Base-by-base conservation (phyloP, 768 basidiomycete species). In the Tylopilus cervinicoccineus region DNA sequence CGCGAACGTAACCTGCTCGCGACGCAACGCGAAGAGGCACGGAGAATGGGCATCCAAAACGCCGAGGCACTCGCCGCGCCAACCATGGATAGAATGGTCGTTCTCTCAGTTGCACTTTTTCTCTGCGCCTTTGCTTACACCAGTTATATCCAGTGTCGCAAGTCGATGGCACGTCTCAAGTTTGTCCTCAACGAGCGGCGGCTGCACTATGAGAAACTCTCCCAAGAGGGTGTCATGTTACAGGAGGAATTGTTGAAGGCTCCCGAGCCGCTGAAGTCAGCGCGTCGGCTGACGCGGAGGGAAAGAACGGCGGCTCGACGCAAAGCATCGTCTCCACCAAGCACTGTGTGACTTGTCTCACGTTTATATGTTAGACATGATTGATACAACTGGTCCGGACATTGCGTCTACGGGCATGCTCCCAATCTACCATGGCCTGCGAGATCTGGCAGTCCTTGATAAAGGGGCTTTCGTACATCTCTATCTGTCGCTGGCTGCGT, bases 121-220 rank as follows among this genome's bases (percentile, higher is more conserved):
- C n/a, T n/a, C n/a, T n/a, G n/a, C 10, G 38, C 26, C 6, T 38
- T 32, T 8, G 29, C 33, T 56, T 24, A 60, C 38, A 44, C 39
- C 5, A 4, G 45, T 45, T 26, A n/a, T 13, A 17, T 42, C 10
- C 54, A 96, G 93, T 86, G 84, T 68, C 86, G 88, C 19, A 95
- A 93, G 74, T 86, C 90, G 17, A 95, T 96, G 93, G 92, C 90
- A n/a, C 83, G 91, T 17, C 92, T 98, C 67, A 98, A 98, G 67
- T 83, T 79, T 50, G 83, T 97, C 19, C 73, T 97, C 41, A 92
- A 92, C 61, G 94, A 98, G 63, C 84, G 96, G 29, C 78, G 93
- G 38, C 65, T 91, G 20, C 91, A 90, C 9, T 88, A 92, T 52
- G 80, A 88, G 29, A 65, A 69, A 31, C 20, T 69, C 4, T 33